Base-by-base conservation (phyloP, 2,329 filamentous ascomycete genomes). In the Epichloe festucae region DNA sequence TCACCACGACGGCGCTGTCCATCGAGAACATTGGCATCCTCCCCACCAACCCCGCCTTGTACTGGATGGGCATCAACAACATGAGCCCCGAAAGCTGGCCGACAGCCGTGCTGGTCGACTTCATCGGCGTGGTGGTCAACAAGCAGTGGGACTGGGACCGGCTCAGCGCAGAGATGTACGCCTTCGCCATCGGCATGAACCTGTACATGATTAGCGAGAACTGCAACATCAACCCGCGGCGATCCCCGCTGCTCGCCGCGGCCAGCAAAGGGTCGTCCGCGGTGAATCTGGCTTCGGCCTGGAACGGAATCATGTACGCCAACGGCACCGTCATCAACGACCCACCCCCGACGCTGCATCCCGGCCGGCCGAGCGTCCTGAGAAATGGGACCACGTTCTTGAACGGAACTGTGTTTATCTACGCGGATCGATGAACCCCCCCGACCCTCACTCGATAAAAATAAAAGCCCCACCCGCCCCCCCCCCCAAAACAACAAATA, bases 121-220 rank as follows among this genome's bases (percentile, higher is more conserved):
- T 65, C 52, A 58, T 66, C 4, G 64, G 65, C 17, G 55, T 65
- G 0, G 60, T 62, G 17, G 57, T 62, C n/a, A 53, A 48, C 2
- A 56, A 60, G 21, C 58, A 59, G 34, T 55, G 52, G 49, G 49
- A 11, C 1, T 66, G 58, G 61, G 55, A 65, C 19, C 55, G 57
- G 46, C 56, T 64, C 21, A 63, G 63, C 50, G 65, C 63, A 1
- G 64, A 67, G 35, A 34, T 63, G 50, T 64, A 66, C 50, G 61
- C 62, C 0, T 50, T 66, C 27, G 63, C 59, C 3, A 50, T 67
- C 2, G 58, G 58, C 10, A 27, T 60, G 54, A 60, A 60, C 49
- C 51, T 67, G 47, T 67, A 65, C 52, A 60, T 63, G 58, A 53
- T 60, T 15, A 65, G 64, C 49, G 62, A 67, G 55, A 67, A 67